Evolutionary conservation across 768 basidiomycete species (phyloP), one percentile per base, ranked within the genome.

Genomic region (Amanita rubescens): DNA sequence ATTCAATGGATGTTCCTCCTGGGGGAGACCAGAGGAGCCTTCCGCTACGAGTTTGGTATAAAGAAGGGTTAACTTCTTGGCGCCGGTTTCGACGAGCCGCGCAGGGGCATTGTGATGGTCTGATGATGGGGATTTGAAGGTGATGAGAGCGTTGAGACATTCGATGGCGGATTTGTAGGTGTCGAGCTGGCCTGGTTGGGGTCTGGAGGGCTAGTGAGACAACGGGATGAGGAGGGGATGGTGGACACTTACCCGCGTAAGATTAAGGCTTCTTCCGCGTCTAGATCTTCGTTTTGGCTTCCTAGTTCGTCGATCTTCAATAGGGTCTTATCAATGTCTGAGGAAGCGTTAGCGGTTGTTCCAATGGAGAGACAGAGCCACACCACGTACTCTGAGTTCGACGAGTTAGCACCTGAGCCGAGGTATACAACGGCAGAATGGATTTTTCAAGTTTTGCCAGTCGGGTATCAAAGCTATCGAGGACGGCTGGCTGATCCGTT

Each of bases 21-120:
- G 27, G 27, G 27, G 27, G 27, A 8, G 73, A 25, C 88, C 88
- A 3, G 88, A 85, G 1, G 87, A 91, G 22, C 81, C 86, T 68
- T 90, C 89, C 2, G 90, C 90, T n/a, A 90, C 87, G 30, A 87
- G 75, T 60, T 88, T 90, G n/a, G 88, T 93, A 63, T 86, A 92
- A 11, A 90, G 68, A 60, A 90, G 88, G 0, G 82, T 77, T 9
- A 92, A 73, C 62, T 90, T 90, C 71, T 90, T 90, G 5, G 82
- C 81, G 7, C 90, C 90, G 1, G 87, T 87, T 69, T 91, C 89
- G 8, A 91, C 73, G 4, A 92, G 76, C 38, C 85, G 80, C n/a
- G 86, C 85, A 75, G 72, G 56, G 59, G 84, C 79, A 0, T 71
- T 74, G 3, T 79, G 67, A n/a, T n/a, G n/a, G 56, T 78, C 80